Percentiles rank a stretch among this genome's conserved stretches.
Conservation (phyloP, 2,329 filamentous ascomycete genomes). For the Corinectria fuckeliana region DNA sequence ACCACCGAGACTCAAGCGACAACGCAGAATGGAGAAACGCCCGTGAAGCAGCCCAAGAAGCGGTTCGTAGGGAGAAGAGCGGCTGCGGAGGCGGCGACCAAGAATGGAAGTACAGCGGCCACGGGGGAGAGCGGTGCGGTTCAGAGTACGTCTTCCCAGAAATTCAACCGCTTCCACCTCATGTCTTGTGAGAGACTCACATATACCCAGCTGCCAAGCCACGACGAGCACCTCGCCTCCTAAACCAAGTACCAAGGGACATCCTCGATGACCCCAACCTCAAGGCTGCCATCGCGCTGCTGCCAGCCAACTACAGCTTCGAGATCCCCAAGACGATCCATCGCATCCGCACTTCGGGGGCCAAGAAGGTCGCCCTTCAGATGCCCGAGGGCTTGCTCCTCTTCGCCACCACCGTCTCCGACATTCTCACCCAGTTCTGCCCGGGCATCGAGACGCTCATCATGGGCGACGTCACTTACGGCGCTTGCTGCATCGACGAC, state of each 20-base stretch:
- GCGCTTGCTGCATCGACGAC: slow-evolving; percentile 98
- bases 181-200: slow-evolving; percentile 22
- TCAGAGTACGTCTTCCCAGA: slow-evolving; percentile 55
- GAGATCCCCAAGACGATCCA: slow-evolving; percentile 99
- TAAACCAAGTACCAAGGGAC: slow-evolving; percentile 89
- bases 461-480: slow-evolving; percentile 99
- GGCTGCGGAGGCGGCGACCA: slow-evolving; percentile 66
- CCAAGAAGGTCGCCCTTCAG: slow-evolving; percentile 89
- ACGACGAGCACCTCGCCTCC: slow-evolving; percentile 75
- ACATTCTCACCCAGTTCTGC: slow-evolving; percentile 95
- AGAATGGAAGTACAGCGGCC: slow-evolving; percentile 42
- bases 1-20: slow-evolving; percentile 29
- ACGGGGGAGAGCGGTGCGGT: slow-evolving; percentile 43
- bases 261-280: slow-evolving; percentile 86
- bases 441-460: slow-evolving; percentile 91
- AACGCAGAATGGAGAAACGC: slow-evolving; percentile 49
- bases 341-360: slow-evolving; percentile 79
- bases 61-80: slow-evolving; percentile 87
- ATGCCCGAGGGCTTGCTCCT: slow-evolving; percentile 95
- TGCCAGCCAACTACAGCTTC: slow-evolving; percentile 97
- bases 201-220: slow-evolving; percentile 67
- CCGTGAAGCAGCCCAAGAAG: slow-evolving; percentile 79
- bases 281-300: slow-evolving; percentile 83
- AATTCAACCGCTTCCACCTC: background rate
- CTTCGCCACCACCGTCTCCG: slow-evolving; percentile 96